Percentiles rank a stretch among this genome's conserved stretches.
Evolutionary conservation across 1,139 yeast genomes (phyloP).

Genomic region (Scheffersomyces parashehatae): DNA sequence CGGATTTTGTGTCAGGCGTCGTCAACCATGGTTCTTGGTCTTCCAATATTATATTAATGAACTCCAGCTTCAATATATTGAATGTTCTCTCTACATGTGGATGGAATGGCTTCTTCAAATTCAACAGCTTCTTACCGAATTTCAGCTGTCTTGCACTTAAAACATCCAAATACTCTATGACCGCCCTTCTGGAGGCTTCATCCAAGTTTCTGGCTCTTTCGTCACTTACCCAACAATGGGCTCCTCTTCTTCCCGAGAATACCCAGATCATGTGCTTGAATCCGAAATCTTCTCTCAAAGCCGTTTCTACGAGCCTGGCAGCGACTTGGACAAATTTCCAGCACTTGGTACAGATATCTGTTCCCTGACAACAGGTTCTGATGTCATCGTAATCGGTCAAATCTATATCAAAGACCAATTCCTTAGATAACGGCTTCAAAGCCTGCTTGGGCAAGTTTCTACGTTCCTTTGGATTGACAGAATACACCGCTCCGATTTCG

Average conservation of each 20-base stretch:
- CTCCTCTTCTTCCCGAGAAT: conserved; percentile 98
- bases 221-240: conserved; percentile 98
- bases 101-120: conserved; percentile 78
- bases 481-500: conserved; percentile 92
- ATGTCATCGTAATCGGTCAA: conserved; percentile 93
- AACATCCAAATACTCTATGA: conserved; percentile 82
- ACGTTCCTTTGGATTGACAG: conserved; percentile 82
- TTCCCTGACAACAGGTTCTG: conserved; percentile 90
- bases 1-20: conserved; percentile 26
- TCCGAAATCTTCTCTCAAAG: conserved; percentile 86
- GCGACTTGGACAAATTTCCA: conserved; percentile 96
- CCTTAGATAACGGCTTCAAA: conserved; percentile 80
- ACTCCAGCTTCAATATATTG: conserved; percentile 61
- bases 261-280: conserved; percentile 89
- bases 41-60: conserved; percentile 63
- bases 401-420: conserved; percentile 94
- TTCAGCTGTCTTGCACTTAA: conserved; percentile 52
- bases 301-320: conserved; percentile 67
- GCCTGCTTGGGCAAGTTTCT: conserved; percentile 77
- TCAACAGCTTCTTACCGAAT: conserved; percentile 45
- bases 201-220: conserved; percentile 71
- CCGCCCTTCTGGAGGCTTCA: conserved; percentile 72
- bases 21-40: conserved; percentile 84
- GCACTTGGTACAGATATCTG: conserved; percentile 83
- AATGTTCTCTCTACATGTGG: conserved; percentile 83